Evolutionary conservation across 257 asterid species (phyloP).

Genomic region (Lithospermum erythrorhizon): DNA sequence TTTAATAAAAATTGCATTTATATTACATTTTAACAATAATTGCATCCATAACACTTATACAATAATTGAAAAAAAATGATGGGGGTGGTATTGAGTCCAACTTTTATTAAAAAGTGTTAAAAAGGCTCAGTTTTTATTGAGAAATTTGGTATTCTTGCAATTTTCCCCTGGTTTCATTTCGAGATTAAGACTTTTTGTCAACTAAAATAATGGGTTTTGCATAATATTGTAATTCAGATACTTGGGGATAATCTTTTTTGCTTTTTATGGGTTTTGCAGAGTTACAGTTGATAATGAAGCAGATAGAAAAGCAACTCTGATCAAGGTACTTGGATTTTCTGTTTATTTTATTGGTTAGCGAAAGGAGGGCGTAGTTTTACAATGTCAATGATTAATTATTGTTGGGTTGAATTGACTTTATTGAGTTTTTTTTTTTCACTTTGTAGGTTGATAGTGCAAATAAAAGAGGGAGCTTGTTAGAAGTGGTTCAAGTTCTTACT

Average conservation of each 20-base stretch:
- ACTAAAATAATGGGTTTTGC: not conserved
- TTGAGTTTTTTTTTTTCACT: not conserved
- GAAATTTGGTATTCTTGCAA: too few relatives aligned
- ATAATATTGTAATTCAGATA: not conserved
- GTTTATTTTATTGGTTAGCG: too few relatives aligned
- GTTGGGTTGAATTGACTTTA: not conserved
- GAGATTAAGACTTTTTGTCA: not conserved
- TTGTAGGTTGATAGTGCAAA: constrained; percentile 61
- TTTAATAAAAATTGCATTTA: too few relatives aligned
- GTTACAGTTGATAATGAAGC: not conserved
- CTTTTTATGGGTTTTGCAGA: not conserved
- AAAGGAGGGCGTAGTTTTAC: too few relatives aligned
- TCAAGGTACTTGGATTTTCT: not conserved
- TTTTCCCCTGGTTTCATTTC: not conserved
- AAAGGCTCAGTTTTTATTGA: too few relatives aligned
- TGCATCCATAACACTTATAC: too few relatives aligned
- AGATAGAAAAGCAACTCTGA: not conserved
- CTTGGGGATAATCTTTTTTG: not conserved
- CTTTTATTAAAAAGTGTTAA: too few relatives aligned
- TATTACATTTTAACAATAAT: too few relatives aligned
- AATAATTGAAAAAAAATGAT: too few relatives aligned
- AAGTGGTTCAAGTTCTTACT: constrained; percentile 64
- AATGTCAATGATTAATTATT: too few relatives aligned
- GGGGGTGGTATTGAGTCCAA: too few relatives aligned
- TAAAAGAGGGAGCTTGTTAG: constrained; percentile 56